Conservation (phyloP, 306 rosid species). For the Prunus padus region DNA sequence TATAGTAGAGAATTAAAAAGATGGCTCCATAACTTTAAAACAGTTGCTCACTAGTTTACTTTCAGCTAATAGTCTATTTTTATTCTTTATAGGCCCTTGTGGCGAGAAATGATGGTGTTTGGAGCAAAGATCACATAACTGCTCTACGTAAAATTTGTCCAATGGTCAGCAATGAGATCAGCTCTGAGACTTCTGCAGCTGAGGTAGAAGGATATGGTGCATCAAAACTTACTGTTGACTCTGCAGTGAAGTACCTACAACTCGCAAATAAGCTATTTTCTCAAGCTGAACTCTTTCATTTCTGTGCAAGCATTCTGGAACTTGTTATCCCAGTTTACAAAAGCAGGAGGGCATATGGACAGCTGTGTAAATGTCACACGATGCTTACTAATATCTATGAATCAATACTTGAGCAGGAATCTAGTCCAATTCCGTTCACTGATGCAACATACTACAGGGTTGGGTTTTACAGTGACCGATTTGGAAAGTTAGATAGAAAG, state of each 20-base stretch:
- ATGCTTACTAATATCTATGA: conserved; percentile 80
- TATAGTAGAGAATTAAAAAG: background rate
- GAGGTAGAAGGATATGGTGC: conserved; percentile 99
- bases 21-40: background rate
- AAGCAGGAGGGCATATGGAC: conserved; percentile 91
- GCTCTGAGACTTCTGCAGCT: conserved; percentile 96
- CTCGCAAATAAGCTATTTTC: conserved; percentile 97
- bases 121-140: conserved; percentile 94
- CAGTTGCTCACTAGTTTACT: background rate
- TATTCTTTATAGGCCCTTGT: conserved; percentile 77
- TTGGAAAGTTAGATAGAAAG: conserved; percentile 81
- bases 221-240: conserved; percentile 89
- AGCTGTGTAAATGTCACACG: conserved; percentile 90
- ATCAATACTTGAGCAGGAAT: conserved; percentile 94
- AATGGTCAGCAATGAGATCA: conserved; percentile 91
- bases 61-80: conserved; percentile 17
- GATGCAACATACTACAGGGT: conserved; percentile 97
- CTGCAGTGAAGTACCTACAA: conserved; percentile 95
- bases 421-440: conserved; percentile 93
- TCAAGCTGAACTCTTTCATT: conserved; percentile 96
- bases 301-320: conserved; percentile 95
- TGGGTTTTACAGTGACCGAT: conserved; percentile 88
- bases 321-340: conserved; percentile 94
- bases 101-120: conserved; percentile 96
- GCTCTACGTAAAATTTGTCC: conserved; percentile 94